Percentiles rank a stretch among this genome's conserved stretches.
Evolutionary conservation across 768 basidiomycete genomes (phyloP).

Genomic region (Boletus subcaerulescens): DNA sequence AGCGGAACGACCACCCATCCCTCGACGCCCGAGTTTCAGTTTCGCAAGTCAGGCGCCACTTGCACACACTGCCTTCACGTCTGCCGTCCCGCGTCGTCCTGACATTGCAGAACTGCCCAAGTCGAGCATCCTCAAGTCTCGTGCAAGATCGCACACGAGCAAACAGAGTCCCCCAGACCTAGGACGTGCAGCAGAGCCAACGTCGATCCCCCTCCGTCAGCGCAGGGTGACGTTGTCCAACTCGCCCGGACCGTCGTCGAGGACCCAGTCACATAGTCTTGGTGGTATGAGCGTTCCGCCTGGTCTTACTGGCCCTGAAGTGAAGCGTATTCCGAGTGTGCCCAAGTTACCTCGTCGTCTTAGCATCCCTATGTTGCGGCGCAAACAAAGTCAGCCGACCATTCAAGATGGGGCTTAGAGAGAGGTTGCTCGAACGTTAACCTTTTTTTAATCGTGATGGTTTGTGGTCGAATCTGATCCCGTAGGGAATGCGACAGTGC

Average conservation of each 20-base stretch:
- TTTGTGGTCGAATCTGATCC: background rate
- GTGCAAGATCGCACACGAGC: background rate
- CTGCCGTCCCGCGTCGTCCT: background rate
- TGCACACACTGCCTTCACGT: background rate
- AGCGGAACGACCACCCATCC: background rate
- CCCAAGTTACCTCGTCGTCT: conserved; percentile 27
- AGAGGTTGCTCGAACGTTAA: background rate
- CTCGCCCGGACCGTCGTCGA: conserved; percentile 4
- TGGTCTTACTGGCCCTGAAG: background rate
- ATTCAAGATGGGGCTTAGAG: background rate
- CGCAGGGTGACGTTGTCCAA: conserved; percentile 23
- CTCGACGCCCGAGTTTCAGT: conserved; percentile 16
- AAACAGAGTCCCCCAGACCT: conserved; percentile 4
- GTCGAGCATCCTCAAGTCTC: conserved; percentile 17
- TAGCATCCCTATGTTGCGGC: conserved; percentile 29
- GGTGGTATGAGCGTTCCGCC: background rate
- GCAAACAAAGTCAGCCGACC: conserved; percentile 22
- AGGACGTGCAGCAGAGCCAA: background rate
- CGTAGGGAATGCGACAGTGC: background rate
- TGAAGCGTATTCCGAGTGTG: conserved; percentile 17
- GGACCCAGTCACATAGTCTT: background rate
- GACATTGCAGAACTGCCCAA: conserved; percentile 8
- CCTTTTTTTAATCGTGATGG: background rate
- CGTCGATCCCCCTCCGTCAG: conserved; percentile 4
- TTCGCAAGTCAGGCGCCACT: background rate